These are phyloP conservation scores for Henckelia pumila DNA, from an alignment of 257 asterid genomes.

Conservation along the genomic window DNA sequence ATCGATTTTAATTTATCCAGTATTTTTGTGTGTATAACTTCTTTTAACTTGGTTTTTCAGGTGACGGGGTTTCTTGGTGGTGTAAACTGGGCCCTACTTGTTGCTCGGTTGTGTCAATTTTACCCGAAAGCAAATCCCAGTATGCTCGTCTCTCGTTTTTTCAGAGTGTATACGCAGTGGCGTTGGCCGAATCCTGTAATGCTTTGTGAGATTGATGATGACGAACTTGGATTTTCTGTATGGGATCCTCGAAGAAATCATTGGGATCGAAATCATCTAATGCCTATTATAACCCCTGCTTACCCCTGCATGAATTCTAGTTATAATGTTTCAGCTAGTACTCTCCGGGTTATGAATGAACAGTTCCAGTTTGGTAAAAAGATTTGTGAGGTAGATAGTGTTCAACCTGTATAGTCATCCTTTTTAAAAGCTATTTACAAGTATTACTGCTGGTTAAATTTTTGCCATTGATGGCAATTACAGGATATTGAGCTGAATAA, in stretches of 20 bases:
- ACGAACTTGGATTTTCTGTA: constrained; percentile 77
- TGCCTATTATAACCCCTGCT: constrained; percentile 98
- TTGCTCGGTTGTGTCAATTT: constrained; percentile 88
- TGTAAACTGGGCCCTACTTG: constrained; percentile 96
- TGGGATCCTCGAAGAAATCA: constrained; percentile 97
- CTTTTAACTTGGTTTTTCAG: constrained; percentile 32
- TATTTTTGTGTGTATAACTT: not conserved
- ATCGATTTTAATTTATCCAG: not conserved
- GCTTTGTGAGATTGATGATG: constrained; percentile 87
- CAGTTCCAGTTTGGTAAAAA: constrained; percentile 75
- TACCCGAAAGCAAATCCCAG: constrained; percentile 94
- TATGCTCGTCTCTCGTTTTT: constrained; percentile 91
- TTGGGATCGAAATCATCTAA: constrained; percentile 80
- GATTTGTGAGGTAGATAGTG: constrained; percentile 67
- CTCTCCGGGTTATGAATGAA: constrained; percentile 86
- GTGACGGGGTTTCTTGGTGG: constrained; percentile 99
- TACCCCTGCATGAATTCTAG: constrained; percentile 99
- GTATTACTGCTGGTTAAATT: constrained; percentile 13
- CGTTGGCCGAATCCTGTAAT: constrained; percentile 98
- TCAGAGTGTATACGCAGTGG: constrained; percentile 86
- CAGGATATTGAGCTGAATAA: constrained; percentile 94
- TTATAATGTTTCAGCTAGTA: constrained; percentile 91
- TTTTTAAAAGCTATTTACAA: constrained; percentile 3
- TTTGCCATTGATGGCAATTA: constrained; percentile 24
- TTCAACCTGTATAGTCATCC: constrained; percentile 22